Conservation (phyloP, 2,329 filamentous ascomycete species). For the Diplodia seriata region DNA sequence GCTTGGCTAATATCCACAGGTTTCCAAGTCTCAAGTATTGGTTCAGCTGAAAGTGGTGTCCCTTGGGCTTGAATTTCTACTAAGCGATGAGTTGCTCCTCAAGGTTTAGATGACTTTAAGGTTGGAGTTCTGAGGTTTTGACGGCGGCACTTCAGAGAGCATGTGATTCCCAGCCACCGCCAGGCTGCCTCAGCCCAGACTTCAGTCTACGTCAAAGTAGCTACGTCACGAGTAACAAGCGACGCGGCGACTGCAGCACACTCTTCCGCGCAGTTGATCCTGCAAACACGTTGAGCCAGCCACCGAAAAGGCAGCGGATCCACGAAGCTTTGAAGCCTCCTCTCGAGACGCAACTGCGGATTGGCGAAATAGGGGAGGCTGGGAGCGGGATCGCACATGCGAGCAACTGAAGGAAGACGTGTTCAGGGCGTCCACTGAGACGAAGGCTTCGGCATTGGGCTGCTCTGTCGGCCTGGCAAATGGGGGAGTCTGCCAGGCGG, state of each 20-base stretch:
- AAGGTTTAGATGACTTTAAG: too few species aligned
- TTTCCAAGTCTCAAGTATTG: too few species aligned
- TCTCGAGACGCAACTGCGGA: background rate
- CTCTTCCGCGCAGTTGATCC: background rate
- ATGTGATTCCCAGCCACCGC: background rate
- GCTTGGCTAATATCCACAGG: too few species aligned
- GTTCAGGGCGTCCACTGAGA: slow-evolving; percentile 4
- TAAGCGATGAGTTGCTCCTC: too few species aligned
- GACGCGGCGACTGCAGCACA: background rate
- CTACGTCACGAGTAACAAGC: background rate
- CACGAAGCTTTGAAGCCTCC: background rate
- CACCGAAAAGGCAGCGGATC: background rate
- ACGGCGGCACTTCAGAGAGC: background rate
- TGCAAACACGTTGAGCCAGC: background rate
- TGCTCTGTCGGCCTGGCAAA: slow-evolving; percentile 3
- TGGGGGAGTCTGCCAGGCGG: background rate
- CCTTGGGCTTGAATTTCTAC: too few species aligned
- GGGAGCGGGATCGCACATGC: background rate
- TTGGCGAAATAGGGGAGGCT: background rate
- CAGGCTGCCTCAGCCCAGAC: background rate
- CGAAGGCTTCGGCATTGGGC: background rate
- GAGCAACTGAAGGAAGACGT: background rate
- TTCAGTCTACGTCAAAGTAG: background rate
- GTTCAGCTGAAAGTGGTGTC: too few species aligned
- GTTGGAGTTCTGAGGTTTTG: too few species aligned